Conservation (phyloP, 768 basidiomycete genomes). For the Lentinula sp. region DNA sequence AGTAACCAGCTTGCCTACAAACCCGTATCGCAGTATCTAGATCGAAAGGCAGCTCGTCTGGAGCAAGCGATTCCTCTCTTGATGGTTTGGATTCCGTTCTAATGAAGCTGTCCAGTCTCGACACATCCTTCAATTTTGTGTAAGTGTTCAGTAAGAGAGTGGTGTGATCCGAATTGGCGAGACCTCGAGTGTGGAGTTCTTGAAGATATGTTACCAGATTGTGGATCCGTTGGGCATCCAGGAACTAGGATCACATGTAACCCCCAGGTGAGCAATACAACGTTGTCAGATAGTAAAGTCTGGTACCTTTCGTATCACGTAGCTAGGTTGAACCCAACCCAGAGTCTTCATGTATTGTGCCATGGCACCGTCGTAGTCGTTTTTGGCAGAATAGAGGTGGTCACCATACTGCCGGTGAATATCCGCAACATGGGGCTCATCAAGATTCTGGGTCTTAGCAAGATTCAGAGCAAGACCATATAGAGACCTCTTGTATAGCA, state of each 20-base stretch:
- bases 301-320: slow-evolving; percentile 90
- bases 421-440: slow-evolving; percentile 72
- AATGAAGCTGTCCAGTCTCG: slow-evolving; percentile 87
- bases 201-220: slow-evolving; percentile 95
- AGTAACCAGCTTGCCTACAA: slow-evolving; percentile 94
- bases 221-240: slow-evolving; percentile 93
- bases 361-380: slow-evolving; percentile 92
- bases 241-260: slow-evolving; percentile 50
- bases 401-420: slow-evolving; percentile 91
- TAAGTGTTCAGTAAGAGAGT: slow-evolving; percentile 96
- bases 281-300: not conserved
- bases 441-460: slow-evolving; percentile 73
- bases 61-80: slow-evolving; percentile 26
- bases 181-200: slow-evolving; percentile 83
- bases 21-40: slow-evolving; percentile 96
- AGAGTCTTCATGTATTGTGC: slow-evolving; percentile 88
- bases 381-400: slow-evolving; percentile 74
- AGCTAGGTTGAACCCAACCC: slow-evolving; percentile 85
- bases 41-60: slow-evolving; percentile 86
- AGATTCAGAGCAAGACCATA: slow-evolving; percentile 78
- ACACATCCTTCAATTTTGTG: slow-evolving; percentile 91
- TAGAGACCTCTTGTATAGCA: slow-evolving; percentile 75
- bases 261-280: not conserved
- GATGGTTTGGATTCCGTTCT: slow-evolving; percentile 65
- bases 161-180: slow-evolving; percentile 95